These are phyloP conservation scores for Mimosa bimucronata DNA, from an alignment of 306 rosid genomes.

Conservation along the genomic window DNA sequence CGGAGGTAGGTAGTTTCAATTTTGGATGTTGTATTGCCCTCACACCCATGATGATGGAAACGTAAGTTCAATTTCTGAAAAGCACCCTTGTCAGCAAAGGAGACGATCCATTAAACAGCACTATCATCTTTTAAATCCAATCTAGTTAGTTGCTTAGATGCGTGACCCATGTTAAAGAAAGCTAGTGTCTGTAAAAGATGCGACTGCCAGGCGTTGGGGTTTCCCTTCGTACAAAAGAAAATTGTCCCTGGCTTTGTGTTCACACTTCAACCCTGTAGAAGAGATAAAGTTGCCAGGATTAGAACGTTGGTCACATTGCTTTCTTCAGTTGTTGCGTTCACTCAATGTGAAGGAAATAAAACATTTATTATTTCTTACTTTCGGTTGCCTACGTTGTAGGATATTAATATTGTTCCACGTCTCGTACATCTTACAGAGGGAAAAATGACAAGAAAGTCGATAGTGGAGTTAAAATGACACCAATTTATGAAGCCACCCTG, in stretches of 20 bases:
- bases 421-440: background rate
- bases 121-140: no score
- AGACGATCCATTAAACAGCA: no score
- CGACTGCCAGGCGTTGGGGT: no score
- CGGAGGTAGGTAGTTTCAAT: background rate
- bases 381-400: conserved; percentile 27
- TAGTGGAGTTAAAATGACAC: background rate
- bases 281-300: conserved; percentile 28
- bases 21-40: no score
- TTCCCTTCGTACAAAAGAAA: no score
- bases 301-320: conserved; percentile 11
- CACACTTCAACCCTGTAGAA: background rate
- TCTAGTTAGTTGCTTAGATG: no score
- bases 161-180: no score
- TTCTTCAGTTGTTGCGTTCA: conserved; percentile 34
- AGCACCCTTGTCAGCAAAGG: no score
- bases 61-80: no score
- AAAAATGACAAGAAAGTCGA: background rate
- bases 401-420: background rate
- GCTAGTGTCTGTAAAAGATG: no score
- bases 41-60: no score
- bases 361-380: conserved; percentile 28
- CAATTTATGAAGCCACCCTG: background rate
- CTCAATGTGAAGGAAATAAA: background rate
- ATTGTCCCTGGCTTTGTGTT: background rate